Base-by-base conservation (phyloP, 129 eudicot genomes). In the Tagetes patula region DNA sequence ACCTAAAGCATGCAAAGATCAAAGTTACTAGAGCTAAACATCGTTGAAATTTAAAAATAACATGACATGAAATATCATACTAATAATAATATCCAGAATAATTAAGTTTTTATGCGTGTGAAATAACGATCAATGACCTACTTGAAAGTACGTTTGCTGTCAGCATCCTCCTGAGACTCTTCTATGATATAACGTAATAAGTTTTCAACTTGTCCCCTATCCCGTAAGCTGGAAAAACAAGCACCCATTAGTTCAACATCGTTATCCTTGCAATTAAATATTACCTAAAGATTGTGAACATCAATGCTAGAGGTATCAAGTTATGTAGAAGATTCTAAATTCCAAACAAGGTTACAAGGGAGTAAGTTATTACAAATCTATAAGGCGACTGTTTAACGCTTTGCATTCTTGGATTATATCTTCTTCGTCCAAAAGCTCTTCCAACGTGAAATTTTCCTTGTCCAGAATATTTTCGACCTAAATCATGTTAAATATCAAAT, bases 381-480 rank as follows among this genome's bases (percentile, higher is more conserved):
- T 92, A 63, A 92, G 94, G 49, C 98, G 98, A 45, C 89, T 87
- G 81, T 92, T 92, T 32, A 89, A 75, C 14, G 89, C 91, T 87
- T 89, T 92, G 98, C 98, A 92, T 80, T 92, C 98, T 84, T 92
- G 98, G 68, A 92, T 92, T 59, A 92, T 89, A 81, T 92, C 98
- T 78, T 92, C 98, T 75, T 92, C 96, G 54, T 92, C 98, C 89
- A 92, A 71, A 69, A 92, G 94, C 89, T 92, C 98, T 79, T 92
- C 98, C 83, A 92, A 72, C 48, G 98, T 87, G 76, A 83, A 89
- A 82, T 74, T 76, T 33, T 92, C 98, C 85, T 85, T 89, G 88
- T 92, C 98, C 61, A 92, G 71, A 63, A 89, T 82, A 34, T 86
- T 75, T 71, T 92, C 98, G 32, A 89, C 85, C 98, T 92, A 67